A percentile compares a stretch with the other conserved stretches of the same genome.
phyloP scores from a whole-genome alignment of 2,329 filamentous ascomycete genomes.

The Bertia moriformis region DNA sequence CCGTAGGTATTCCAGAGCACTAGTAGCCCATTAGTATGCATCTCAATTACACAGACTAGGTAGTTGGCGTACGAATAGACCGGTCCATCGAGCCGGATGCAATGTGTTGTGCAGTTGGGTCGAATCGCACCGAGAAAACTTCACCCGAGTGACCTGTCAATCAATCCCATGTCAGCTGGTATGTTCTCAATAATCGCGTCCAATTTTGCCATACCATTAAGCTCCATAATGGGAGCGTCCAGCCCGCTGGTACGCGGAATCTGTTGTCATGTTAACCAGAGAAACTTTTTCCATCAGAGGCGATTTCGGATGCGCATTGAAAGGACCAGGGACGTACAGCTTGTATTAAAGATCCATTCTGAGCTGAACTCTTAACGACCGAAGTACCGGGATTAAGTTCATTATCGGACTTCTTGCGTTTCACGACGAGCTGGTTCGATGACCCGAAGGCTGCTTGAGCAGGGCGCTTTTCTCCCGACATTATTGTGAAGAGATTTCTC shows the following conservation, averaged over 20 bases:
- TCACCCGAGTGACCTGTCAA: slow-evolving; percentile 60
- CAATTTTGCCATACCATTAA: slow-evolving; percentile 26
- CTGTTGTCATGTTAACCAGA: slow-evolving; percentile 31
- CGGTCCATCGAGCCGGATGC: slow-evolving; percentile 93
- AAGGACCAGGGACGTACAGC: slow-evolving; percentile 25
- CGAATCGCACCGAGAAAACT: slow-evolving; percentile 80
- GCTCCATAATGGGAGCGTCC: slow-evolving; percentile 84
- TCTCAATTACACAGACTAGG: slow-evolving; percentile 5
- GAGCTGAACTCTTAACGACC: slow-evolving; percentile 32
- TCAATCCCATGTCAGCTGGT: no score
- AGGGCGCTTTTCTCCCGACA: slow-evolving; percentile 85
- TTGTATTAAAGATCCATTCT: slow-evolving; percentile 29
- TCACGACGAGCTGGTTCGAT: slow-evolving; percentile 69
- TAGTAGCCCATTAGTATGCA: slow-evolving; percentile 23
- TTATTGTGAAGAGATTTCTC: slow-evolving; percentile 18
- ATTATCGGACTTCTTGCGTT: slow-evolving; percentile 58
- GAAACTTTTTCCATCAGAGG: no score
- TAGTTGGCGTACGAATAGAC: slow-evolving; percentile 54
- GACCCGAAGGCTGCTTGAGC: slow-evolving; percentile 66
- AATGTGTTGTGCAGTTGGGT: slow-evolving; percentile 73
- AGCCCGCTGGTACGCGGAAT: slow-evolving; percentile 66
- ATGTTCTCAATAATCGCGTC: no score
- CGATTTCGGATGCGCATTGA: no score
- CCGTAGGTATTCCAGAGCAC: slow-evolving; percentile 91
- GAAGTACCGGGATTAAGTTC: slow-evolving; percentile 31